phyloP scores from a whole-genome alignment of 2,329 filamentous ascomycete species.

The Fusarium floridanum region DNA sequence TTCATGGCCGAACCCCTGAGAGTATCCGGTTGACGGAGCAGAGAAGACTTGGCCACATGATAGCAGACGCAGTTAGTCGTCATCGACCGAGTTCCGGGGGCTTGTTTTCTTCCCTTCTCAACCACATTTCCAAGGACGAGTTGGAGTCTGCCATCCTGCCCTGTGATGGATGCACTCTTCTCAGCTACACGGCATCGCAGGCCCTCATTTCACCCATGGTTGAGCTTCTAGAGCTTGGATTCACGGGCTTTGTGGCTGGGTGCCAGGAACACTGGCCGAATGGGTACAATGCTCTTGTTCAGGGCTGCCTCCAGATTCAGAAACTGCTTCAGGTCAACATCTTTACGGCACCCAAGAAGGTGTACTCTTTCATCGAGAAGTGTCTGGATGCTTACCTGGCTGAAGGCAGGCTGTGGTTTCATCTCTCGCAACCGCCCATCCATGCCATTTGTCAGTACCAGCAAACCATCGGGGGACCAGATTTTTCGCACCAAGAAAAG shows the following conservation, averaged over 20 bases:
- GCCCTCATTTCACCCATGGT: conserved; percentile 22
- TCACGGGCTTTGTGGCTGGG: conserved; percentile 34
- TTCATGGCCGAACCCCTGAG: background rate
- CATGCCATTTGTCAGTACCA: conserved; percentile 31
- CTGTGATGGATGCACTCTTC: conserved; percentile 41
- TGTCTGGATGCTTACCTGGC: conserved; percentile 39
- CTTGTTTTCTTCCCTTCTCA: conserved; percentile 28
- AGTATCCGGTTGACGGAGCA: background rate
- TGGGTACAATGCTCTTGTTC: conserved; percentile 41
- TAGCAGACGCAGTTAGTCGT: conserved; percentile 30
- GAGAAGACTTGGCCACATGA: conserved; percentile 22
- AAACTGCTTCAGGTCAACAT: conserved; percentile 22
- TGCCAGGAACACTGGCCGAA: conserved; percentile 38
- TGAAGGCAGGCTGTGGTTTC: conserved; percentile 37
- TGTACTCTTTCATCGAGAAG: conserved; percentile 25
- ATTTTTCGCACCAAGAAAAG: conserved; percentile 7
- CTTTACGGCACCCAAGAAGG: conserved; percentile 20
- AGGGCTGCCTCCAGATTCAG: conserved; percentile 28
- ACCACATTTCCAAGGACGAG: conserved; percentile 28
- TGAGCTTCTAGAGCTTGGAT: conserved; percentile 36
- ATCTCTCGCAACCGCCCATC: conserved; percentile 29
- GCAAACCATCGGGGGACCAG: background rate
- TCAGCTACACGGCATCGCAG: conserved; percentile 35
- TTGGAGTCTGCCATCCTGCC: conserved; percentile 36
- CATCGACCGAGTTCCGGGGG: conserved; percentile 10